These are phyloP conservation scores for Mycena chlorophos DNA, from an alignment of 768 basidiomycete genomes.

Conservation along the genomic window DNA sequence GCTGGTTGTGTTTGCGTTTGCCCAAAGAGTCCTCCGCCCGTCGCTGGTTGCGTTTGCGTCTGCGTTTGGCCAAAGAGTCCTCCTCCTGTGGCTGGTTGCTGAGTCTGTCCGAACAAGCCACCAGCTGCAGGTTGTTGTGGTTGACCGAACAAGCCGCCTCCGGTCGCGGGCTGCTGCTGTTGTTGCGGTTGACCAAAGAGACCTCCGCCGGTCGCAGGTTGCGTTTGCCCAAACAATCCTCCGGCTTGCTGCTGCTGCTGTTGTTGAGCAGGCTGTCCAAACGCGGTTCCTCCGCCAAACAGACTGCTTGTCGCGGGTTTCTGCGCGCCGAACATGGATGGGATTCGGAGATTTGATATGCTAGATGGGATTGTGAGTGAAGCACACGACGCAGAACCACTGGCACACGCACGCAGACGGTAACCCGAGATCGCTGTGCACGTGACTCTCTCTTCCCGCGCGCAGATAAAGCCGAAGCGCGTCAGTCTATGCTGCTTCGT, in stretches of 20 bases:
- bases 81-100: conserved; percentile 29
- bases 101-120: conserved; percentile 27
- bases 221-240: too few relatives aligned
- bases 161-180: conserved; percentile 31
- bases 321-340: conserved; percentile 32
- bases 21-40: conserved; percentile 23
- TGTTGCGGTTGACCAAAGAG: conserved; percentile 38
- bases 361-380: too few relatives aligned
- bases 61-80: conserved; percentile 37
- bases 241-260: conserved; percentile 21
- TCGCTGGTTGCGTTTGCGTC: conserved; percentile 27
- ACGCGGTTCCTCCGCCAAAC: conserved; percentile 35
- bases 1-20: conserved; percentile 19
- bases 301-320: conserved; percentile 33
- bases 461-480: too few relatives aligned
- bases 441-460: too few relatives aligned
- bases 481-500: too few relatives aligned
- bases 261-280: conserved; percentile 19
- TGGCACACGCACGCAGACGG: too few relatives aligned
- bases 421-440: too few relatives aligned
- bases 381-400: too few relatives aligned
- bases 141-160: conserved; percentile 41
- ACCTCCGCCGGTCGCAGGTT: conserved; percentile 34
- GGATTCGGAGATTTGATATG: too few relatives aligned
- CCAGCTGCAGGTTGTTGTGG: conserved; percentile 21